These are phyloP conservation scores for Trichoderma sp. DNA, from an alignment of 2,329 filamentous ascomycete genomes.

Conservation along the genomic window DNA sequence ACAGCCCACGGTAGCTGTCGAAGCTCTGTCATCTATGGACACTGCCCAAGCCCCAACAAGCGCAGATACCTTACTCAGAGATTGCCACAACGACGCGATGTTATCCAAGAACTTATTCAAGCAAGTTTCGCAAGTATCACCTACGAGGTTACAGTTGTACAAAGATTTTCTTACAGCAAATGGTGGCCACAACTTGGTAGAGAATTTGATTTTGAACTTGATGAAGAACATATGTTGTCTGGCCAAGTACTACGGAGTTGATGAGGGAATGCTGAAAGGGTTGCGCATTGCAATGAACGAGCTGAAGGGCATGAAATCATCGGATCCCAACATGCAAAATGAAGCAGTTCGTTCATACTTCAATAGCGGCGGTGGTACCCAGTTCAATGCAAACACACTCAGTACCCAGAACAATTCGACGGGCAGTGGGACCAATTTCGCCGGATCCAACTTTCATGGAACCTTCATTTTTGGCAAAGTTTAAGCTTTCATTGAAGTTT, in stretches of 20 bases:
- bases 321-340: neutral
- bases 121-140: neutral
- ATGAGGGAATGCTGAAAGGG: neutral
- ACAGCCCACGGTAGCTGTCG: too few species aligned
- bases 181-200: neutral
- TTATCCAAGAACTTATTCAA: neutral
- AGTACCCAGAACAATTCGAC: neutral
- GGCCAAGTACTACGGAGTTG: neutral
- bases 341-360: neutral
- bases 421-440: neutral
- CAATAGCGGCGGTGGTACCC: neutral
- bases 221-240: neutral
- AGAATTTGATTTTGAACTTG: neutral
- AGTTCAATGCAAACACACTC: neutral
- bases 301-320: neutral
- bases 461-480: neutral
- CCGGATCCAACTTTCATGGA: neutral
- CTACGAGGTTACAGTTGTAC: neutral
- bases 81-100: neutral
- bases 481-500: neutral
- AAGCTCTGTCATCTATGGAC: too few species aligned
- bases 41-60: too few species aligned
- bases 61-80: neutral
- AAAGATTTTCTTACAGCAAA: neutral
- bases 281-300: neutral